Evolutionary conservation across 345 rosid genomes (phyloP), one percentile per base, ranked within the genome.

Genomic region (Dipteronia dyeriana): DNA sequence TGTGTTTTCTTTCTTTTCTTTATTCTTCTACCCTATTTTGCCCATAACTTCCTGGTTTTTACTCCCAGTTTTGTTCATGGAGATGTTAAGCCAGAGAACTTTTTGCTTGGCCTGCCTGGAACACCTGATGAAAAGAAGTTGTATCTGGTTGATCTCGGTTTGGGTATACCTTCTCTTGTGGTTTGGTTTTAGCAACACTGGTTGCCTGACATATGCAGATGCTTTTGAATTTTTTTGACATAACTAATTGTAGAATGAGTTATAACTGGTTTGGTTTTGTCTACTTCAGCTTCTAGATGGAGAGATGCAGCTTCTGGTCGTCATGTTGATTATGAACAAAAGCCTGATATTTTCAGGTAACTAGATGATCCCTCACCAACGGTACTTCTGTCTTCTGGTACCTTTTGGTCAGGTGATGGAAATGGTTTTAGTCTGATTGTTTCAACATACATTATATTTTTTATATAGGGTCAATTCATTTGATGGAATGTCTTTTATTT

Each of bases 241-340:
- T 64, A 14, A 41, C 20, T 72, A 63, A 63, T 53, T 45, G 19
- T 74, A 57, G 68, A 53, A 51, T 76, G 63, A 63, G n/a, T 63
- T 76, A 65, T 76, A 69, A 75, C 31, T 64, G 82, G 77, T 60
- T 60, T 26, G 72, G 20, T 68, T 76, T 80, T 64, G 45, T 31
- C 66, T 23, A 9, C 66, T 71, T 76, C 73, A 85, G 88, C 88
- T 56, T 76, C 86, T 2, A 83, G 78, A 75, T 85, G 88, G 88
- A 73, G 53, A 64, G 83, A 86, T 70, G 11, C 65, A 63, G 69
- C 86, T 41, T 79, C 81, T 70, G 86, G 88, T 65, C 60, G 34
- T 45, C 88, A 86, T 75, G 83, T 86, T 75, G 85, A 81, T 5
- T 86, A 86, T 81, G 88, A 86, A 67, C 88, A 86, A 79, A 83